Base-by-base conservation (phyloP, 768 basidiomycete species). In the Crucibulum laeve region DNA sequence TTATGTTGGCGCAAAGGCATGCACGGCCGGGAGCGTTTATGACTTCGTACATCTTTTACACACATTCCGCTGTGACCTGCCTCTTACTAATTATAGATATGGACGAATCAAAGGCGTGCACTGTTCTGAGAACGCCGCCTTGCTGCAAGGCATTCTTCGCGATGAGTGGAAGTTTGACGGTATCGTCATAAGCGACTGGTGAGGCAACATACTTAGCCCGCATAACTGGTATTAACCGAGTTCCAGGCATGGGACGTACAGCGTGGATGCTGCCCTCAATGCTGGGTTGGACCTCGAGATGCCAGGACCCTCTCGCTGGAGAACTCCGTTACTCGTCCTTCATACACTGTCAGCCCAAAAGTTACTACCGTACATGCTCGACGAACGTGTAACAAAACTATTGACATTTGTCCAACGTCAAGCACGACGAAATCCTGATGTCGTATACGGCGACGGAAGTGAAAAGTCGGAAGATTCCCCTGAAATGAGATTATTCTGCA, bases 161-260 rank as follows among this genome's bases (percentile, higher is more conserved):
- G 69, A 71, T 23, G 88, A 90, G 54, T 89, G 87, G 87, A 71
- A 74, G 25, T 86, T 84, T 51, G 68, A 80, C 23, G 84, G 85
- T 0, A 57, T 79, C 33, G 68, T 87, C 47, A 85, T 90, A 64
- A 86, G 84, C 49, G 89, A 90, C 59, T 91, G 88, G 89, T 86
- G 59, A 18, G 57, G 44, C 42, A 19, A 23, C 8, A 28, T 43
- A 10, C 23, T 18, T 30, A 19, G 10, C 10, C 18, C 7, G 21
- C n/a, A 36, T 23, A 36, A 37, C 32, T 36, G 14, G 26, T 25
- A 36, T 30, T 44, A 8, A 43, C 24, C 22, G 4, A 30, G 41
- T 25, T 38, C 17, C 42, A 84, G 83, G 84, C 80, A 77, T 52
- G 87, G 87, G 13, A 74, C 79, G 1, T 88, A 89, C 55, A 76